These are phyloP conservation scores for Pleurotus citrinopileatus DNA, from an alignment of 768 basidiomycete genomes.

Conservation along the genomic window DNA sequence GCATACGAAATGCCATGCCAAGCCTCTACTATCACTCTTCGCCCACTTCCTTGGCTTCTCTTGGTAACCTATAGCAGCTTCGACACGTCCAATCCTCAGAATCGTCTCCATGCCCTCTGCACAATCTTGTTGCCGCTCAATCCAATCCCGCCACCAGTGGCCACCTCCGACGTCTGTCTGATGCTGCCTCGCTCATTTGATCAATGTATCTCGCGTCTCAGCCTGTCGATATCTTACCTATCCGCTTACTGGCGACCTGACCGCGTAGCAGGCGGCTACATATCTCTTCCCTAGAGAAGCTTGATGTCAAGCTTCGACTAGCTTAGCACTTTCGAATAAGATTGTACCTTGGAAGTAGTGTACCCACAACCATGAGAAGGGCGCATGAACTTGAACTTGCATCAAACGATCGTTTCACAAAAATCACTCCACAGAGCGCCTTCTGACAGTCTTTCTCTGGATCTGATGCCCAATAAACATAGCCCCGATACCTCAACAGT, in stretches of 20 bases:
- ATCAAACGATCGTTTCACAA: conserved; percentile 8
- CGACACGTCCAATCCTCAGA: conserved; percentile 6
- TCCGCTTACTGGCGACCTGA: too few species aligned
- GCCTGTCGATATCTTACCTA: too few species aligned
- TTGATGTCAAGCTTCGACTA: too few species aligned
- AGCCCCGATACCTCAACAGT: not conserved
- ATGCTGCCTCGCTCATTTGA: too few species aligned
- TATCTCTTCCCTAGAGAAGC: too few species aligned
- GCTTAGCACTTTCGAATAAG: too few species aligned
- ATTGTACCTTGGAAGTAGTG: not conserved
- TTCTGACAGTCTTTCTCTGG: conserved; percentile 4
- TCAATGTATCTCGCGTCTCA: too few species aligned
- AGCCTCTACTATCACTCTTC: conserved; percentile 2
- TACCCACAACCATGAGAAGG: conserved; percentile 6
- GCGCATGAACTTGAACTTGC: not conserved
- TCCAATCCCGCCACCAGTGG: too few species aligned
- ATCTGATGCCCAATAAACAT: conserved; percentile 6
- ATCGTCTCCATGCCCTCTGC: conserved; percentile 4
- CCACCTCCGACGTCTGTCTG: too few species aligned
- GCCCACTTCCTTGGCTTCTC: conserved; percentile 3
- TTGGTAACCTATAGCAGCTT: too few species aligned
- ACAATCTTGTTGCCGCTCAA: too few species aligned
- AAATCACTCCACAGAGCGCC: conserved; percentile 8
- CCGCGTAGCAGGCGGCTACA: too few species aligned
- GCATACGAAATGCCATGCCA: conserved; percentile 11